phyloP scores from a whole-genome alignment of 2,329 filamentous ascomycete species.

The Aspergillus jensenii region DNA sequence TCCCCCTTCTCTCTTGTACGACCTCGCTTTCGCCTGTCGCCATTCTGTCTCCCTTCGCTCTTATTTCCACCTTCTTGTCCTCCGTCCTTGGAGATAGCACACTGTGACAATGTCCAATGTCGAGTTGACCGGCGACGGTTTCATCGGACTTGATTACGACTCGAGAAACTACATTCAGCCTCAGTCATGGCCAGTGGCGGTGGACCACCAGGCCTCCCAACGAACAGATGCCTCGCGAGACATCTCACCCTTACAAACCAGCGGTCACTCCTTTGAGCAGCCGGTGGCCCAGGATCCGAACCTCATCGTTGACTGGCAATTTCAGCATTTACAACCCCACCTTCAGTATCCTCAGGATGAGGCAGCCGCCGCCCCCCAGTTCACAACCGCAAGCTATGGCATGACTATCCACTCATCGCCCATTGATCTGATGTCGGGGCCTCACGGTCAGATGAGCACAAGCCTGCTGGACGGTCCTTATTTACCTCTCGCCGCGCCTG shows the following conservation, averaged over 20 bases:
- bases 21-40: conserved; percentile 16
- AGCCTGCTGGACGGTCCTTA: conserved; percentile 65
- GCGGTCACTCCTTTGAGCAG: conserved; percentile 44
- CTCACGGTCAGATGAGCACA: conserved; percentile 63
- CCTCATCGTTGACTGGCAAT: conserved; percentile 48
- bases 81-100: conserved; percentile 18
- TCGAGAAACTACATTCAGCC: conserved; percentile 46
- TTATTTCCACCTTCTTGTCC: conserved; percentile 17
- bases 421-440: conserved; percentile 57
- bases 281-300: conserved; percentile 44
- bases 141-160: conserved; percentile 50
- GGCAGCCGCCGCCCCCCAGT: conserved; percentile 53
- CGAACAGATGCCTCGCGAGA: conserved; percentile 40
- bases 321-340: conserved; percentile 42
- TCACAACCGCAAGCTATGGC: conserved; percentile 58
- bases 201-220: conserved; percentile 42
- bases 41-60: conserved; percentile 9
- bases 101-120: conserved; percentile 43
- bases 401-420: conserved; percentile 46
- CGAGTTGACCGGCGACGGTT: conserved; percentile 45
- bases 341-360: conserved; percentile 51
- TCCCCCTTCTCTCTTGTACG: conserved; percentile 22
- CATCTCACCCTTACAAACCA: conserved; percentile 45
- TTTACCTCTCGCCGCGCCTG: conserved; percentile 50
- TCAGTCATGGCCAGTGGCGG: conserved; percentile 44